Conservation (phyloP, 768 basidiomycete species). For the Daedaleopsis nitida region DNA sequence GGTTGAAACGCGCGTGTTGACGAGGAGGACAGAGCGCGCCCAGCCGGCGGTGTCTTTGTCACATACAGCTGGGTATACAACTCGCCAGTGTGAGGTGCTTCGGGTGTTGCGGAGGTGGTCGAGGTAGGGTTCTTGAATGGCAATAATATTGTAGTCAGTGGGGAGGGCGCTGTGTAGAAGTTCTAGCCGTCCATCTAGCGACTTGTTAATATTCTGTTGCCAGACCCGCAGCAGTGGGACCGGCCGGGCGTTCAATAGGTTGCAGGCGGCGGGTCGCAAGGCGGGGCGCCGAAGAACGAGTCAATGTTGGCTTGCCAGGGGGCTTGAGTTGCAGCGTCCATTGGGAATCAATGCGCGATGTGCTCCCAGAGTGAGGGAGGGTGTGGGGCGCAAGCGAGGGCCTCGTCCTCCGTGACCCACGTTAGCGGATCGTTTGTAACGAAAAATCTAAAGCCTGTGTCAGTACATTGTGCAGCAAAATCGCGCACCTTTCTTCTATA, state of each 20-base stretch:
- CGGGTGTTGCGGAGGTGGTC: conserved; percentile 25
- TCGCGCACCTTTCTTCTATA: background rate
- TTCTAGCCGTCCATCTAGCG: conserved; percentile 19
- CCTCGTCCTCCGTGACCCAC: conserved; percentile 8
- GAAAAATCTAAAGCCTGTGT: conserved; percentile 8
- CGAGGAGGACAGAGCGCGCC: conserved; percentile 14
- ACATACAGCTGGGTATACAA: conserved; percentile 30
- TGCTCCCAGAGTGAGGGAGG: conserved; percentile 1
- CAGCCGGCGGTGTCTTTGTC: background rate
- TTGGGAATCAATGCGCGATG: background rate
- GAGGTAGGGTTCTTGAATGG: conserved; percentile 43
- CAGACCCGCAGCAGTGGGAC: conserved; percentile 20
- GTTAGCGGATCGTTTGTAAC: conserved; percentile 7
- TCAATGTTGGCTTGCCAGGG: background rate
- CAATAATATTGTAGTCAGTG: conserved; percentile 33
- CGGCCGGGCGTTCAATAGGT: background rate
- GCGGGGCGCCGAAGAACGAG: background rate
- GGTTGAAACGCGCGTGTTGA: conserved; percentile 16
- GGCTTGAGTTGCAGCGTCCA: background rate
- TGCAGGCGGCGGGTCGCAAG: background rate
- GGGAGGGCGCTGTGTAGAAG: conserved; percentile 14
- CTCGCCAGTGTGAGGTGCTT: conserved; percentile 13
- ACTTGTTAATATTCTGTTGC: conserved; percentile 35
- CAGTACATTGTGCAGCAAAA: background rate
- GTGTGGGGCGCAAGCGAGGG: background rate